These are phyloP conservation scores for Kwoniella heveanensis DNA, from an alignment of 768 basidiomycete genomes.

Conservation along the genomic window DNA sequence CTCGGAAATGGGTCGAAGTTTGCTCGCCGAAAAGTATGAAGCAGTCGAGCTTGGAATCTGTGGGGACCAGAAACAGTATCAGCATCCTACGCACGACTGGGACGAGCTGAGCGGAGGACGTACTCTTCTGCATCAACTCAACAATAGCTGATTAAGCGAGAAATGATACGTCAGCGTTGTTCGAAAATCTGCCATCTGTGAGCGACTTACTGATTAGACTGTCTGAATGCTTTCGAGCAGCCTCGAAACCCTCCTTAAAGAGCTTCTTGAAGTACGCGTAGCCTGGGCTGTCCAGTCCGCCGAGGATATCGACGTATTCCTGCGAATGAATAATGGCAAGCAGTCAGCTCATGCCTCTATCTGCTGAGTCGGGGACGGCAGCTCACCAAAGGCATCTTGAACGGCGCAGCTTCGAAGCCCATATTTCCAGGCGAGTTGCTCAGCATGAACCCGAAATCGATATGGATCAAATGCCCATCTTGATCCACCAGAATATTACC, in stretches of 20 bases:
- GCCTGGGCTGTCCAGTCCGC: slow-evolving; percentile 73
- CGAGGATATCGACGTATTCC: slow-evolving; percentile 94
- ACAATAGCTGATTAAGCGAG: slow-evolving; percentile 66
- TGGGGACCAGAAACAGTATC: slow-evolving; percentile 7
- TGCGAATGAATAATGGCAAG: slow-evolving; percentile 7
- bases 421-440: slow-evolving; percentile 96
- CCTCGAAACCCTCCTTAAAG: slow-evolving; percentile 91
- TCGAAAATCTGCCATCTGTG: background rate
- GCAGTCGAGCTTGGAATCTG: slow-evolving; percentile 87
- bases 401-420: slow-evolving; percentile 98
- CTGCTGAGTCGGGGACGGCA: background rate
- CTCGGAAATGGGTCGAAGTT: slow-evolving; percentile 81
- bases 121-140: slow-evolving; percentile 96
- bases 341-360: no score
- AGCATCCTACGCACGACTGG: background rate
- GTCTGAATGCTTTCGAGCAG: slow-evolving; percentile 92
- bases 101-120: slow-evolving; percentile 16
- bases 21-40: slow-evolving; percentile 88
- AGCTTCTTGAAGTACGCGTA: slow-evolving; percentile 81
- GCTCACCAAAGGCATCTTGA: slow-evolving; percentile 75
- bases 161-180: slow-evolving; percentile 20
- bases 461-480: slow-evolving; percentile 89
- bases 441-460: slow-evolving; percentile 98
- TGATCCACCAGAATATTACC: slow-evolving; percentile 96
- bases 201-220: slow-evolving; percentile 77